Base-by-base conservation (phyloP, 2,329 filamentous ascomycete genomes). In the Epichloe uncinata region DNA sequence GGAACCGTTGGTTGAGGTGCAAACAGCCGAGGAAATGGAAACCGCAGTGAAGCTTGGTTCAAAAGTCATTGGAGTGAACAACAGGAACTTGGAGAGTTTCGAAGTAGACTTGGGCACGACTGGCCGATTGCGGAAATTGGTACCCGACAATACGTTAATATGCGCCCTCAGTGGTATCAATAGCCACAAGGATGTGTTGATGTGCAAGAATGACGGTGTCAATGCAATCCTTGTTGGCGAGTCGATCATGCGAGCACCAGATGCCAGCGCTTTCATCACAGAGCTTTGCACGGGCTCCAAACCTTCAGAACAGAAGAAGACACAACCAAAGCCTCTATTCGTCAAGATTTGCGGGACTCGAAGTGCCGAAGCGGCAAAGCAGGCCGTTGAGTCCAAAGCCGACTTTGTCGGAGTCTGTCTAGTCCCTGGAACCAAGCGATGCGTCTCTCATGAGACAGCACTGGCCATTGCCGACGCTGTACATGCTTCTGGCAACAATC, bases 301-400 rank as follows among this genome's bases (percentile, higher is more conserved):
- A 5, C 58, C 65, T 6, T 56, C 61, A 16, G 60, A 56, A 47
- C 71, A 61, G 48, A 71, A 61, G 48, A 63, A 61, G 33, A 59
- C 61, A n/a, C 61, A 57, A 26, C 55, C 66, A 30, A 66, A 69
- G 15, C 66, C 73, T 18, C 72, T 87, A 1, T 73, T 93, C 33
- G 89, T 96, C 56, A 98, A 98, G 70, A 95, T 98, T 22, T 98
- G 93, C 64, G 93, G 93, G 5, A 97, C 90, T 8, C 79, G 91
- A 51, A 88, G 81, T 52, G 75, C 82, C 9, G 87, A 94, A 61
- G 88, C 84, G 15, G 93, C 93, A 5, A 73, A 79, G 50, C 78
- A 81, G 54, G 93, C 93, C 15, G 80, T 94, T 44, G 81, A 90
- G 61, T 84, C 88, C 38, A 90, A 90, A 26, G 93, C 93, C 34